Evolutionary conservation across 768 basidiomycete species (phyloP).

Genomic region (Lactarius deliciosus): DNA sequence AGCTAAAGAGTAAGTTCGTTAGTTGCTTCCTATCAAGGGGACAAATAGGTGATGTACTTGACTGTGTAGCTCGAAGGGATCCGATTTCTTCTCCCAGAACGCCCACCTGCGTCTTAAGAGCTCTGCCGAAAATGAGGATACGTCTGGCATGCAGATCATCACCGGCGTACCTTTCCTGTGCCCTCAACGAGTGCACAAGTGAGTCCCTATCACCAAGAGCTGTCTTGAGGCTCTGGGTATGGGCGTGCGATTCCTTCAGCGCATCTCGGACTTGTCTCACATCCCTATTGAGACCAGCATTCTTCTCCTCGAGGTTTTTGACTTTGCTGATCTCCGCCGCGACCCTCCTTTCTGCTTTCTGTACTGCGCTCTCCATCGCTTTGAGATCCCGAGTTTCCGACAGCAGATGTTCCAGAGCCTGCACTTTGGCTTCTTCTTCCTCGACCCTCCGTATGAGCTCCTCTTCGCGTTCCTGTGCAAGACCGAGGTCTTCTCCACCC

Average conservation of each 20-base stretch:
- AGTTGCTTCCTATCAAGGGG: not conserved
- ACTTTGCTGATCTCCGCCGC: conserved; percentile 44
- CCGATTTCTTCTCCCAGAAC: conserved; percentile 5
- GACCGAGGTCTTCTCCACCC: conserved; percentile 38
- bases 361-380: conserved; percentile 37
- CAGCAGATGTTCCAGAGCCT: conserved; percentile 52
- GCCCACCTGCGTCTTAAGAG: conserved; percentile 21
- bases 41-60: not conserved
- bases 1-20: conserved; percentile 1
- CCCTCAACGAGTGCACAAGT: conserved; percentile 34
- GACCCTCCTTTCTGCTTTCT: conserved; percentile 33
- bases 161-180: conserved; percentile 32
- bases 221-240: conserved; percentile 32
- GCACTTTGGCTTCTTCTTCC: conserved; percentile 68
- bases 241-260: conserved; percentile 40
- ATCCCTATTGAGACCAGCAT: conserved; percentile 50
- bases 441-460: conserved; percentile 66
- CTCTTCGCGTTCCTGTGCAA: conserved; percentile 52
- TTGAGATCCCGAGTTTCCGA: conserved; percentile 42
- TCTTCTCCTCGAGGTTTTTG: conserved; percentile 43
- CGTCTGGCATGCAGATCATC: not conserved
- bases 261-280: conserved; percentile 51
- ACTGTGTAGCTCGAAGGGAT: not conserved
- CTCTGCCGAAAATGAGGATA: conserved; percentile 11
- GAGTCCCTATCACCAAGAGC: conserved; percentile 31